Evolutionary conservation across 2,329 filamentous ascomycete genomes (phyloP).

Genomic region (Neurospora sp.): DNA sequence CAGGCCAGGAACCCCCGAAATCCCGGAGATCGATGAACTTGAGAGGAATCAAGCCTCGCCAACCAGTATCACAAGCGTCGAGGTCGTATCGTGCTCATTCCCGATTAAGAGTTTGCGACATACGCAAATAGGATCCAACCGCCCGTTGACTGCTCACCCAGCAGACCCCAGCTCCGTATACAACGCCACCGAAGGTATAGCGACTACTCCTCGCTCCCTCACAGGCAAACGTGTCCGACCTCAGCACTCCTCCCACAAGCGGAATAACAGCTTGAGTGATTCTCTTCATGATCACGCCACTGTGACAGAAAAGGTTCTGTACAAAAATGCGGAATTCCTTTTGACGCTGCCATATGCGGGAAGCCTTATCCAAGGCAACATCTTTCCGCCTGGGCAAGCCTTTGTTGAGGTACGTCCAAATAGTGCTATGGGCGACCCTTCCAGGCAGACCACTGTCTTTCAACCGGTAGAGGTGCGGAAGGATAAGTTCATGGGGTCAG

Average conservation of each 20-base stretch:
- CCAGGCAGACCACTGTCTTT: conserved; percentile 46
- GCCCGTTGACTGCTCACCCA: conserved; percentile 45
- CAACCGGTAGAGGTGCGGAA: conserved; percentile 29
- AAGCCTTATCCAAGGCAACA: conserved; percentile 76
- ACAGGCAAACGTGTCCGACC: conserved; percentile 51
- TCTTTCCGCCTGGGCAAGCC: conserved; percentile 73
- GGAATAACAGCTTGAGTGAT: conserved; percentile 81
- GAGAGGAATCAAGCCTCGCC: conserved; percentile 38
- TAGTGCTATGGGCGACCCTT: conserved; percentile 33
- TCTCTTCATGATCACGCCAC: conserved; percentile 61
- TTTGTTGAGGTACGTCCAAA: conserved; percentile 61
- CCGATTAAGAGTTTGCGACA: conserved; percentile 40
- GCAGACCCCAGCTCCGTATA: conserved; percentile 41
- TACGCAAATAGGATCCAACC: conserved; percentile 28
- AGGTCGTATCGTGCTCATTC: conserved; percentile 55
- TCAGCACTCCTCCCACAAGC: conserved; percentile 53
- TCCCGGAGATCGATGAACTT: conserved; percentile 17
- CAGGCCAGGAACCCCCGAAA: conserved; percentile 39
- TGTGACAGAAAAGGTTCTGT: conserved; percentile 36
- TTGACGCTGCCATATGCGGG: conserved; percentile 63
- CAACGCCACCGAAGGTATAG: conserved; percentile 39
- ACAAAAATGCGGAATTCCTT: conserved; percentile 47
- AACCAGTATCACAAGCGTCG: conserved; percentile 48
- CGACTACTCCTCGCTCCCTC: conserved; percentile 48
- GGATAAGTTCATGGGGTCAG: conserved; percentile 39